Evolutionary conservation across 345 rosid genomes (phyloP), one percentile per base, ranked within the genome.

Genomic region (Gossypium stocksii): DNA sequence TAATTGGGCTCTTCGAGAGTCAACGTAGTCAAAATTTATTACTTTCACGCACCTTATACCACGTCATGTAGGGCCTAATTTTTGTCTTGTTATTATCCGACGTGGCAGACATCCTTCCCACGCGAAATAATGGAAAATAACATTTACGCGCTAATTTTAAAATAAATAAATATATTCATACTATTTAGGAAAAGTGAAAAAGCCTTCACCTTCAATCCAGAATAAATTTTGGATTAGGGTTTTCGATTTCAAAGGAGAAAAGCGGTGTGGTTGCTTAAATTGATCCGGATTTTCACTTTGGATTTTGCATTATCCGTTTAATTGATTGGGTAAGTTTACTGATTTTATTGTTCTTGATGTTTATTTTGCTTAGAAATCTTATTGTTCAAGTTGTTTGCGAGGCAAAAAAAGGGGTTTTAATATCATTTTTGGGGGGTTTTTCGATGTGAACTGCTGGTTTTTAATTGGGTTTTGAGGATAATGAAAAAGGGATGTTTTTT

Each of bases 161-260:
- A 19, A 25, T 48, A 10, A 48, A 48, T 48, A 48, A 13, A 48
- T 48, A 3, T 34, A 1, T 34, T 5, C 7, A 34, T 34, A 5
- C 41, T 34, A 34, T 34, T 34, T 34, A 34, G 41, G 7, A 34
- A 34, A 34, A 34, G 41, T 34, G 41, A 34, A 34, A 34, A 34
- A 34, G 41, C 41, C 41, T 34, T 34, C 41, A 34, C 41, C 41
- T 34, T 49, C 16, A 43, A 38, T 41, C 44, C 15, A 23, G 22
- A 56, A 27, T 29, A 46, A 9, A 69, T 3, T 44, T 29, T 45
- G 73, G 51, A 59, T 51, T 70, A 60, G 74, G 79, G 74, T 51
- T 76, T 17, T 61, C 7, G 61, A 66, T 66, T 45, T 38, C 16
- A 9, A 44, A 65, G 25, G 69, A 16, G 34, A 20, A 11, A 20